A percentile compares a stretch with the other conserved stretches of the same genome.
phyloP scores from a whole-genome alignment of 1,139 yeast genomes.

The Pichia sp. region DNA sequence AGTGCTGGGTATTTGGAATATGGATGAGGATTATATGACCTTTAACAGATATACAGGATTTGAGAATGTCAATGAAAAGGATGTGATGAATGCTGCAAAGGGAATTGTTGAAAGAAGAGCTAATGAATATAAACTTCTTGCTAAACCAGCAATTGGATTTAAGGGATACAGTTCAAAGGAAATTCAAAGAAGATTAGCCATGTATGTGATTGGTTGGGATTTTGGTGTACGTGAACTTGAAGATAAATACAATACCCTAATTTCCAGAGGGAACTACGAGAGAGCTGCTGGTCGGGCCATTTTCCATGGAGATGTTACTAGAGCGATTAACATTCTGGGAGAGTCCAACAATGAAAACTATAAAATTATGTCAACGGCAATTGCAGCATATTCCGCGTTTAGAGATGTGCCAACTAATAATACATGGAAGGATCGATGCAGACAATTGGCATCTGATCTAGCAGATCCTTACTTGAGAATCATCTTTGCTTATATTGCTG shows the following conservation, averaged over 20 bases:
- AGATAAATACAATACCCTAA: conserved; percentile 52
- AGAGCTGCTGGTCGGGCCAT: conserved; percentile 99
- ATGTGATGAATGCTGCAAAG: conserved; percentile 31
- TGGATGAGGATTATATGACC: conserved; percentile 52
- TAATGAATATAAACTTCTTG: conserved; percentile 20
- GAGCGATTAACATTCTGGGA: conserved; percentile 67
- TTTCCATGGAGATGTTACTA: conserved; percentile 79
- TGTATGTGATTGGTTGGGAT: conserved; percentile 90
- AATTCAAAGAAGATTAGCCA: conserved; percentile 65
- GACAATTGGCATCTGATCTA: conserved; percentile 76
- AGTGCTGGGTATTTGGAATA: conserved; percentile 85
- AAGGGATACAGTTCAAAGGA: conserved; percentile 45
- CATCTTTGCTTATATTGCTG: conserved; percentile 89
- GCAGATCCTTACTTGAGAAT: conserved; percentile 89
- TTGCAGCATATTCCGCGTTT: conserved; percentile 86
- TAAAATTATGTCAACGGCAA: conserved; percentile 83
- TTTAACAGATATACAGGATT: conserved; percentile 42
- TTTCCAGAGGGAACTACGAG: conserved; percentile 57
- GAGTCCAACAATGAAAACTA: conserved; percentile 54
- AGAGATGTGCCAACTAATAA: conserved; percentile 44
- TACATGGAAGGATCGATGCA: conserved; percentile 91
- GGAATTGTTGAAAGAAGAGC: conserved; percentile 26
- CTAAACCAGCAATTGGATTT: conserved; percentile 33
- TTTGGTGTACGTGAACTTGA: conserved; percentile 73
- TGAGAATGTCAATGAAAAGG: conserved; percentile 34